Evolutionary conservation across 345 rosid genomes (phyloP), one percentile per base, ranked within the genome.

Genomic region (Acer campestre): DNA sequence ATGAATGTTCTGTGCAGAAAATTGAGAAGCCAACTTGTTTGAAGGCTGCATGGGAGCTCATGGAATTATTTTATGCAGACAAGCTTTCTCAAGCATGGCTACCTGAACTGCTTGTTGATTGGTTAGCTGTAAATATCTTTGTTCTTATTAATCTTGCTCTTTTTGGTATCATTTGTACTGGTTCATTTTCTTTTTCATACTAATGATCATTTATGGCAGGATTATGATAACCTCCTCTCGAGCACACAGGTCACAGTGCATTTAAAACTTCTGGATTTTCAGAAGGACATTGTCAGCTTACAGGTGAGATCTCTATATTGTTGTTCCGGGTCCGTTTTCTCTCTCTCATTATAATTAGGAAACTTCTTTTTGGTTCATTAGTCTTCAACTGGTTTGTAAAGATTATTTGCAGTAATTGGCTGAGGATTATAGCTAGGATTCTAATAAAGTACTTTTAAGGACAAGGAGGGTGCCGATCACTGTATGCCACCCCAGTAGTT

Each of bases 31-130:
- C 95, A 44, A 90, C 87, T 11, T 80, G 83, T 81, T 87, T 94
- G 78, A 94, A 89, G 85, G 99, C 97, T 77, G 99, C 97, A 3
- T 96, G 99, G 99, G 95, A 92, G 87, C 84, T 96, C 85, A 87
- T 96, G 95, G 98, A 96, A 70, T 81, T 92, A 59, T 89, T 94
- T 82, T 94, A 90, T 84, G 97, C 86, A 10, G 95, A 94, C 79
- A 91, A 82, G 80, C 81, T 87, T 27, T 89, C 90, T 85, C 88
- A 88, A 71, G 77, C 94, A 42, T 96, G 97, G 95, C 76, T 94
- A 51, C 97, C 97, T 1, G 99, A 94, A 78, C 89, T 88, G 56
- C 89, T 96, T 38, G 84, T 89, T 58, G 97, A 96, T 85, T 96
- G 99, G 98, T 84, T 96, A 84, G 87, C 97, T 85, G 99, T 96